These are phyloP conservation scores for Aspergillus tubingensis DNA, from an alignment of 2,329 filamentous ascomycete species.

Conservation along the genomic window DNA sequence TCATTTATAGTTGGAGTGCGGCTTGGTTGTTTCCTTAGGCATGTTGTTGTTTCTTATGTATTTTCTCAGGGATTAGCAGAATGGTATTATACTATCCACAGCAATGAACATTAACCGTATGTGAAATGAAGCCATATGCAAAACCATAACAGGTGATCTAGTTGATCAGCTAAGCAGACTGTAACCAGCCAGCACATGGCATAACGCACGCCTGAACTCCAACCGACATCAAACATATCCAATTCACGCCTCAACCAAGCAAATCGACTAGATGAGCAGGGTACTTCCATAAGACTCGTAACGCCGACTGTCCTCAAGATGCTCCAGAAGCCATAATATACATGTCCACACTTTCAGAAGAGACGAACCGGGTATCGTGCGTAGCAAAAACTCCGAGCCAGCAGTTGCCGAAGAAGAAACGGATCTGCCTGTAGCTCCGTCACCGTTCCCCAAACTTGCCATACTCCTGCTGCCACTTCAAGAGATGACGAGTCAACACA, in stretches of 20 bases:
- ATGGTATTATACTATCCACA: slow-evolving; percentile 1
- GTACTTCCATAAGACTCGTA: slow-evolving; percentile 14
- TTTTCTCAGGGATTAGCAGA: too few species aligned
- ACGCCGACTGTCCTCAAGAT: slow-evolving; percentile 27
- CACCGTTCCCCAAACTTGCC: slow-evolving; percentile 55
- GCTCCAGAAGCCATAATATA: slow-evolving; percentile 30
- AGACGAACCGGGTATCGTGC: slow-evolving; percentile 27
- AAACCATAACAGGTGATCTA: not conserved
- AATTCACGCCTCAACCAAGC: slow-evolving; percentile 2
- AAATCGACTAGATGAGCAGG: slow-evolving; percentile 10
- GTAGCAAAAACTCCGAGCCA: slow-evolving; percentile 14
- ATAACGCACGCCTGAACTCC: not conserved
- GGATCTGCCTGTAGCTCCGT: slow-evolving; percentile 10
- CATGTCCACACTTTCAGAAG: slow-evolving; percentile 26
- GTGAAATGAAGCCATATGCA: not conserved
- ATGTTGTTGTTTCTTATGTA: too few species aligned
- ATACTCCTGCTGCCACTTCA: slow-evolving; percentile 81
- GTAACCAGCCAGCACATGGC: too few species aligned
- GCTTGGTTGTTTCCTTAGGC: too few species aligned
- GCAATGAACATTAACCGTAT: not conserved
- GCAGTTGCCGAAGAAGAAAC: slow-evolving; percentile 9
- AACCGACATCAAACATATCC: slow-evolving; percentile 2
- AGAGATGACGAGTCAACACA: slow-evolving; percentile 72
- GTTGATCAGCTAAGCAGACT: not conserved
- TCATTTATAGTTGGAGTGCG: too few species aligned